Base-by-base conservation (phyloP, 768 basidiomycete genomes). In the Amanita inopinata region DNA sequence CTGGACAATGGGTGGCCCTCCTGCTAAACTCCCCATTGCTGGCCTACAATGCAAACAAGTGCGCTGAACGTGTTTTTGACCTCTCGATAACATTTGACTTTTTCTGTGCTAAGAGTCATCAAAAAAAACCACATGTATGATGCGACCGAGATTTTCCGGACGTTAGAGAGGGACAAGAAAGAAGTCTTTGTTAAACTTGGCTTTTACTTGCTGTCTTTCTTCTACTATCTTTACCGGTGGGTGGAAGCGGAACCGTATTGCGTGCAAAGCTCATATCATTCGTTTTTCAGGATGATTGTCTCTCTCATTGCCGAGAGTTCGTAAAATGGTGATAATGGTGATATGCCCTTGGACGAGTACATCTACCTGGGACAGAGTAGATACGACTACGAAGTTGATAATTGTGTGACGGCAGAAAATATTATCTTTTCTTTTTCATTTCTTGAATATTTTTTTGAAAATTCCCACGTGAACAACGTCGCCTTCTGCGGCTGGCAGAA, bases 131-230 rank as follows among this genome's bases (percentile, higher is more conserved):
- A 97, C 68, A 93, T 96, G 89, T 96, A 94, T 56, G 94, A 98
- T 58, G 94, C 94, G 40, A 98, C 94, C 25, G 94, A 98, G 66
- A 98, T 97, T 50, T 98, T 98, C 76, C 79, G 94, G 50, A 89
- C 92, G 35, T 65, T 97, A 31, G 78, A 85, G 3, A 78, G 74
- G 41, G 94, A 98, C 65, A 97, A 97, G 71, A 97, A 90, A 58
- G 94, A 93, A 67, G 78, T 80, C 52, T 93, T 93, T 60, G 74
- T 92, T 66, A 94, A 94, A 66, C 83, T 93, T 39, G 91, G 83
- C 18, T 90, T 90, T 62, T 92, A 90, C 60, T 75, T 90, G 52
- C 67, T 90, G 40, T 88, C 87, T 39, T 89, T 87, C 71, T 88
- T 89, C 73, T 88, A 86, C 61, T 90, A 90, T 59, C 77, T 90